Evolutionary conservation across 1,284 basidiomycete genomes (phyloP), one percentile per base, ranked within the genome.

Genomic region (Ceratobasidium sp.): DNA sequence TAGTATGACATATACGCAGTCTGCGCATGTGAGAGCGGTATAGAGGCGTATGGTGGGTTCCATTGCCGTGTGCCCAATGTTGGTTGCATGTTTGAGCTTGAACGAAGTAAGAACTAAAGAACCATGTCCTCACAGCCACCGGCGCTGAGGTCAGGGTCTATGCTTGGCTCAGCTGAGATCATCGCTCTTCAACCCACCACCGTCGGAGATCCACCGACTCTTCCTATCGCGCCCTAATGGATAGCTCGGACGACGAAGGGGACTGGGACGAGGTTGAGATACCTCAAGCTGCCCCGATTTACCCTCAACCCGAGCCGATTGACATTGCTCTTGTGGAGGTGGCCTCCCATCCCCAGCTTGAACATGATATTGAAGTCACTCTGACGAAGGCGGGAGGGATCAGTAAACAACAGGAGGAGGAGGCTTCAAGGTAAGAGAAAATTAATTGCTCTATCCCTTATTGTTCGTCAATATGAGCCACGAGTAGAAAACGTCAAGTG

Each of bases 1-100:
- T 96, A 89, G 85, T 98, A 99, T 0, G 95, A 95, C 0, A 95
- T 94, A 80, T 92, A 90, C 26, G 92, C 85, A 0, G 94, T 96
- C 84, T 99, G 97, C 0, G 89, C 44, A 56, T 70, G 72, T 23
- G 71, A 68, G 42, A 73, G 58, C 18, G 71, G 51, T 7, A 64
- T 53, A 7, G 78, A 20, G n/a, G 77, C 49, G 4, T 51, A 46
- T n/a, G 49, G 67, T 42, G 64, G n/a, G 23, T 75, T 40, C 53
- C 53, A 56, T 56, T 56, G 53, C 10, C 71, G 58, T 15, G 49
- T 12, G 12, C 73, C 73, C 46, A 42, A 15, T 58, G 68, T 51
- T 6, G 68, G 18, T n/a, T 66, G 56, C 76, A 77, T 77, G 64
- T 67, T 77, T 23, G 42, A 40, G 33, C 55, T 15, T 64, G 58